These are phyloP conservation scores for Phytophthora sojae DNA, from an alignment of 352 stramenopile genomes.

Conservation along the genomic window DNA sequence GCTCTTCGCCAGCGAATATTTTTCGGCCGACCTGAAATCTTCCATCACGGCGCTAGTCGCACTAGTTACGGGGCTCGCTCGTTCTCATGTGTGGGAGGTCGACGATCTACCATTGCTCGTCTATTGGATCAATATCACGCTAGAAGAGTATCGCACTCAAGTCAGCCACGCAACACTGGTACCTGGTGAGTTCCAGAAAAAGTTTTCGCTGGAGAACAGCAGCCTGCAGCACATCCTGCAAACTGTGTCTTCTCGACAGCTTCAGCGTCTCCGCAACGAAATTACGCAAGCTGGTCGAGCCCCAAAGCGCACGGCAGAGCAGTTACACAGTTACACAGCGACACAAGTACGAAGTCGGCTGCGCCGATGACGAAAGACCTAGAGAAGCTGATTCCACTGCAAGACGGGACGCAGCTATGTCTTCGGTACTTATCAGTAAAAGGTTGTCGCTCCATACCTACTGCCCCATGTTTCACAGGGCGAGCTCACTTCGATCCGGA, in stretches of 20 bases:
- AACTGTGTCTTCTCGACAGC: neutral
- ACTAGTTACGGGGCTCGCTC: neutral
- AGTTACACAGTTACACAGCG: neutral
- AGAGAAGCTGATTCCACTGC: neutral
- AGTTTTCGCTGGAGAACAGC: slow-evolving; percentile 1
- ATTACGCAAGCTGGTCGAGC: neutral
- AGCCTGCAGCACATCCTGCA: neutral
- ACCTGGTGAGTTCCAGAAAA: neutral
- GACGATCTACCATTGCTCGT: neutral
- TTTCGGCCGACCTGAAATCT: neutral
- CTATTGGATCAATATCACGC: neutral
- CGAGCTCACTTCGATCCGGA: neutral
- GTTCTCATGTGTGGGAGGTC: neutral
- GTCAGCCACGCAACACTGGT: neutral
- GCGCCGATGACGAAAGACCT: neutral
- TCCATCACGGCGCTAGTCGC: neutral
- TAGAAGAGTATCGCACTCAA: neutral
- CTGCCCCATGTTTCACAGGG: neutral
- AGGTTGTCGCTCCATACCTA: neutral
- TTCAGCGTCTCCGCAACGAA: neutral
- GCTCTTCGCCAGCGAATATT: neutral
- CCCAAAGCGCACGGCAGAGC: neutral
- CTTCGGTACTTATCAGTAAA: neutral
- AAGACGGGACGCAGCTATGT: neutral
- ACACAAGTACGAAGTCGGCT: neutral